Evolutionary conservation across 106 monocot genomes (phyloP).

Genomic region (Dendrobium chrysotoxum): DNA sequence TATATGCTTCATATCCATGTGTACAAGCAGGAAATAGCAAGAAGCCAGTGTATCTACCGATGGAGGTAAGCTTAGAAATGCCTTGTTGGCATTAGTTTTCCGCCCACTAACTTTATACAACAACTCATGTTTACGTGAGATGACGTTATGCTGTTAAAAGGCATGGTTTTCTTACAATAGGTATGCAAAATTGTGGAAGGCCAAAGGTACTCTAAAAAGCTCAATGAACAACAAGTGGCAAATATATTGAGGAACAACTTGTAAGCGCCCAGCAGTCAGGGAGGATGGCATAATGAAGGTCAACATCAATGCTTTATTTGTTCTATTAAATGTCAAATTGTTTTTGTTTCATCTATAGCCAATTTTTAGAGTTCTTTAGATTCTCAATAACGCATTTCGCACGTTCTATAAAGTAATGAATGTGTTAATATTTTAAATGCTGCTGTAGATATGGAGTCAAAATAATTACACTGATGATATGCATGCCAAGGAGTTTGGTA

Average conservation of each 20-base stretch:
- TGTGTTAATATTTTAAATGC: not conserved
- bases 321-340: no score
- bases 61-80: constrained; percentile 20
- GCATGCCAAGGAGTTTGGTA: constrained; percentile 35
- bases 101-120: no score
- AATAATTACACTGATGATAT: constrained; percentile 42
- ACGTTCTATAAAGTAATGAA: not conserved
- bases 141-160: not conserved
- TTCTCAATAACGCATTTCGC: not conserved
- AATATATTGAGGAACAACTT: constrained; percentile 19
- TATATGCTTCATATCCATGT: constrained; percentile 18
- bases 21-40: constrained; percentile 24
- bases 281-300: constrained; percentile 19
- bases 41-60: constrained; percentile 30
- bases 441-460: constrained; percentile 25
- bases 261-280: constrained; percentile 18
- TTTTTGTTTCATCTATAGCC: not conserved
- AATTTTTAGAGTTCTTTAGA: not conserved
- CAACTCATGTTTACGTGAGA: not conserved
- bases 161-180: constrained; percentile 4
- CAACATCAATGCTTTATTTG: not conserved
- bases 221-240: constrained; percentile 31
- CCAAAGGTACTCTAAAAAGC: constrained; percentile 30
- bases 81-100: not conserved
- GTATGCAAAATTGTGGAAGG: constrained; percentile 39